Evolutionary conservation across 2,329 filamentous ascomycete species (phyloP).

Genomic region (Pestalotiopsis sp.): DNA sequence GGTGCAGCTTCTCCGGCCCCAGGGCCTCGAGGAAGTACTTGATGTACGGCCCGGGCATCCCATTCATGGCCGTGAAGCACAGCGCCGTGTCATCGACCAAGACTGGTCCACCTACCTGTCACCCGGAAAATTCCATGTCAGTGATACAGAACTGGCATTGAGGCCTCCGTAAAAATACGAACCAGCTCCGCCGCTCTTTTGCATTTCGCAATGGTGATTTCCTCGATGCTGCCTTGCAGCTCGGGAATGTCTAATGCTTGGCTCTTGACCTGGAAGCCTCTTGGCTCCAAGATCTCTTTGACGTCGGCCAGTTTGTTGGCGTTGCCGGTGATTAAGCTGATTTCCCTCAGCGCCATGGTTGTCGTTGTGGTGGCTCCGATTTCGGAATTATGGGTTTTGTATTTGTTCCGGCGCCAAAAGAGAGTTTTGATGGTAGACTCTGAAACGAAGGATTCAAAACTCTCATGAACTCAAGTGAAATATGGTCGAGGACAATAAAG

Average conservation of each 20-base stretch:
- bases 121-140: background rate
- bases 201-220: constrained; percentile 88
- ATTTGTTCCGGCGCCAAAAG: background rate
- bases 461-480: too few species aligned
- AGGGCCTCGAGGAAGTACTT: constrained; percentile 91
- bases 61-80: constrained; percentile 86
- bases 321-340: constrained; percentile 98
- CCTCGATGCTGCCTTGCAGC: constrained; percentile 89
- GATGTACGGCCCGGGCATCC: constrained; percentile 92
- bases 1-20: constrained; percentile 84
- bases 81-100: constrained; percentile 97
- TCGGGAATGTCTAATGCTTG: constrained; percentile 83
- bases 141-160: background rate
- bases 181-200: constrained; percentile 70
- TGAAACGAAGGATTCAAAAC: too few species aligned
- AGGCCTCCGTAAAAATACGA: background rate
- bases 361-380: background rate
- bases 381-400: background rate
- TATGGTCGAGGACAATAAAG: too few species aligned
- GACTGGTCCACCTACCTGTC: constrained; percentile 69
- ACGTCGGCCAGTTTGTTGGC: constrained; percentile 92
- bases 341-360: background rate
- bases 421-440: background rate
- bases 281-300: constrained; percentile 77
- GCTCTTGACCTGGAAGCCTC: constrained; percentile 69